Evolutionary conservation across 2,329 filamentous ascomycete genomes (phyloP).

Genomic region (Magnaporthiopsis poae): DNA sequence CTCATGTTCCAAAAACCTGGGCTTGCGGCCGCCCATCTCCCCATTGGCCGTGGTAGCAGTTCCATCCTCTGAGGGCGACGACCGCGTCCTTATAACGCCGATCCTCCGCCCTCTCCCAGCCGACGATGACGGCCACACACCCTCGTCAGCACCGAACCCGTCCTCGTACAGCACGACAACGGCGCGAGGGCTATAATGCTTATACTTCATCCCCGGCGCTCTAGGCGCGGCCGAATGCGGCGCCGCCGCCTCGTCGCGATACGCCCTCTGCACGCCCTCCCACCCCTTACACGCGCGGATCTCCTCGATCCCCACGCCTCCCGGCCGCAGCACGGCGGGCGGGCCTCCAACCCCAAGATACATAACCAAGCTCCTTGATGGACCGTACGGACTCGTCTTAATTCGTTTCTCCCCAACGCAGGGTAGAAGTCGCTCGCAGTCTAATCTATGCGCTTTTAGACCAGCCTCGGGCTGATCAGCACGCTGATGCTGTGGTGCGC

Average conservation of each 20-base stretch:
- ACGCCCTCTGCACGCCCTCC: slow-evolving; percentile 67
- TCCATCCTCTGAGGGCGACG: slow-evolving; percentile 26
- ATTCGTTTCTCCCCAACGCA: no score
- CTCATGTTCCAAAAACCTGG: slow-evolving; percentile 28
- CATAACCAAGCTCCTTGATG: no score
- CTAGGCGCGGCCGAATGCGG: slow-evolving; percentile 44
- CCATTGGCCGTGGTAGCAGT: not conserved
- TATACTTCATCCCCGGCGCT: slow-evolving; percentile 97
- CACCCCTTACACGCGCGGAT: slow-evolving; percentile 67
- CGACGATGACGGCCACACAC: slow-evolving; percentile 22
- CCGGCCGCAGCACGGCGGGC: slow-evolving; percentile 74
- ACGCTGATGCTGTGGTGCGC: no score
- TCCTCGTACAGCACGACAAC: slow-evolving; percentile 73
- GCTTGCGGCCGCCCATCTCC: slow-evolving; percentile 21
- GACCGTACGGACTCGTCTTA: no score
- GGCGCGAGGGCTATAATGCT: slow-evolving; percentile 89
- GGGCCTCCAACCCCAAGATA: no score
- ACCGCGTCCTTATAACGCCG: slow-evolving; percentile 46
- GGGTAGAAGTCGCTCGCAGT: no score
- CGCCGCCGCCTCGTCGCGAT: slow-evolving; percentile 63
- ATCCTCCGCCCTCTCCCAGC: slow-evolving; percentile 18
- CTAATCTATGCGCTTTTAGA: no score
- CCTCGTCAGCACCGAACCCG: slow-evolving; percentile 23
- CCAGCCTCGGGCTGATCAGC: no score
- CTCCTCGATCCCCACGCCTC: slow-evolving; percentile 75